A percentile compares a stretch with the other conserved stretches of the same genome.
Evolutionary conservation across 768 basidiomycete species (phyloP).

Genomic region (Xanthoconium stramineum): DNA sequence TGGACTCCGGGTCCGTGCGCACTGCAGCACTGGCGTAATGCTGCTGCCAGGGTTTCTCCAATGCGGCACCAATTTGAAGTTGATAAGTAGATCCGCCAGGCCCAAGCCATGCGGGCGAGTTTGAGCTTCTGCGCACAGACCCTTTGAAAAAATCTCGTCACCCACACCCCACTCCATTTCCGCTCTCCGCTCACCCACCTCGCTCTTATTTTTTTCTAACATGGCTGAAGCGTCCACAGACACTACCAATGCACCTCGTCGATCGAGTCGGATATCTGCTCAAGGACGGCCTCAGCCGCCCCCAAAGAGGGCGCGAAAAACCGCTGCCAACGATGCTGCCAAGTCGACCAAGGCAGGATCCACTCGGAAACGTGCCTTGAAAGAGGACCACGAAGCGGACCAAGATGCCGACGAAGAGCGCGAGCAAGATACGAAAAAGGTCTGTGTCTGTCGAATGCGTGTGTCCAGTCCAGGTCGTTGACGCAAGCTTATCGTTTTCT

Average conservation of each 20-base stretch:
- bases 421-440: slow-evolving; percentile 26
- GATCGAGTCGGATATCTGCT: slow-evolving; percentile 55
- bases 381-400: slow-evolving; percentile 17
- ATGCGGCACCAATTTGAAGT: slow-evolving; percentile 14
- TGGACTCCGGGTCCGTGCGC: slow-evolving; percentile 11
- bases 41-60: neutral
- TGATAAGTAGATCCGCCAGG: slow-evolving; percentile 12
- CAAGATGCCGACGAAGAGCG: slow-evolving; percentile 12
- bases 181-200: neutral
- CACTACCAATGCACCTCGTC: slow-evolving; percentile 39
- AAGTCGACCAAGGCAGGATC: slow-evolving; percentile 33
- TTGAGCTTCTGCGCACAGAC: slow-evolving; percentile 26
- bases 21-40: no score
- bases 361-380: slow-evolving; percentile 34
- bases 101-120: slow-evolving; percentile 16
- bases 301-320: slow-evolving; percentile 14
- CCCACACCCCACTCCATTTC: neutral
- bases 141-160: slow-evolving; percentile 13
- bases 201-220: neutral
- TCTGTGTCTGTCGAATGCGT: slow-evolving; percentile 10
- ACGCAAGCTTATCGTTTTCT: neutral
- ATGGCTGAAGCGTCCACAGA: slow-evolving; percentile 15
- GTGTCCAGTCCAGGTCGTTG: neutral
- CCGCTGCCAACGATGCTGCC: slow-evolving; percentile 5
- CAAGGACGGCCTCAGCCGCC: slow-evolving; percentile 39